Conservation (phyloP, 768 basidiomycete species). For the Paxillus ammoniavirescens region DNA sequence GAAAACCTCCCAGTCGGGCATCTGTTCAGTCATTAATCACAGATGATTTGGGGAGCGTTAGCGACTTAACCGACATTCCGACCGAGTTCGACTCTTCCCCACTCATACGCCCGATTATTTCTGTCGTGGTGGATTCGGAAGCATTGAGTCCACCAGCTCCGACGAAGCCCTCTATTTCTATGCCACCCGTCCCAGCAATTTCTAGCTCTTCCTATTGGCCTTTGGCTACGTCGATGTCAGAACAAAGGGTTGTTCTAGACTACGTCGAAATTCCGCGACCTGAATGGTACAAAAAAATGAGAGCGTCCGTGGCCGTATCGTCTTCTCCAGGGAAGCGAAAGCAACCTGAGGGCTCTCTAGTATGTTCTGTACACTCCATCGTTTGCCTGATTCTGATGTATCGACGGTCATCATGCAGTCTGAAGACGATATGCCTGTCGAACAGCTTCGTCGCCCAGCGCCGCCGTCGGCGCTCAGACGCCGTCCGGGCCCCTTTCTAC, state of each 20-base stretch:
- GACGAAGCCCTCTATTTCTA: neutral
- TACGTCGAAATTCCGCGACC: conserved; percentile 19
- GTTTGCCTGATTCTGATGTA: neutral
- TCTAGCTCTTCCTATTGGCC: neutral
- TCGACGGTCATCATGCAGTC: neutral
- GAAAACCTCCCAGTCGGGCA: neutral
- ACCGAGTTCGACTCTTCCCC: conserved; percentile 20
- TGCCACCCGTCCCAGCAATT: neutral
- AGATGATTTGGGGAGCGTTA: conserved; percentile 19
- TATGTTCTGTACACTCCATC: neutral
- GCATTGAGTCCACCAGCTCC: neutral
- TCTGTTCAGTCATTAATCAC: neutral
- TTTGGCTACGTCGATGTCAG: neutral
- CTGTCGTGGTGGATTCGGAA: neutral
- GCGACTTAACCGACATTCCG: conserved; percentile 31
- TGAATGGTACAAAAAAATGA: conserved; percentile 7
- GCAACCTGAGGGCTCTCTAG: neutral
- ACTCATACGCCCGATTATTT: neutral
- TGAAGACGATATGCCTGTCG: conserved; percentile 3
- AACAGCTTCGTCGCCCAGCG: neutral
- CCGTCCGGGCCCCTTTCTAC: neutral
- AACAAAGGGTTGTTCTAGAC: conserved; percentile 21
- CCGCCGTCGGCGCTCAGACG: neutral
- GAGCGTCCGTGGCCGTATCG: neutral
- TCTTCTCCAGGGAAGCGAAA: conserved; percentile 13